Base-by-base conservation (phyloP, 441 rosid genomes). In the Mallotus repandus region DNA sequence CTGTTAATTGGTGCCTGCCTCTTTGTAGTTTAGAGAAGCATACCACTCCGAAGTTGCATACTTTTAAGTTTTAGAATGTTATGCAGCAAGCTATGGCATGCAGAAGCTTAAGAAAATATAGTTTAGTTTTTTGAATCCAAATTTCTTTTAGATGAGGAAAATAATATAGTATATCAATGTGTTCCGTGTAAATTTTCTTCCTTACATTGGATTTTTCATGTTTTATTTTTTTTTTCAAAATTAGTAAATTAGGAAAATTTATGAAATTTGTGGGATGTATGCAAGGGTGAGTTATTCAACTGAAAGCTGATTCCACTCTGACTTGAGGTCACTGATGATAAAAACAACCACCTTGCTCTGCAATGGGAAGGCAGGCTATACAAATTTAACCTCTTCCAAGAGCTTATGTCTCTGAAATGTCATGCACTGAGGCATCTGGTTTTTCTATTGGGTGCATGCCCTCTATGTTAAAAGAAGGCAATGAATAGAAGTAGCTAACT, bases 281-380 rank as follows among this genome's bases (percentile, higher is more conserved):
- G 43, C 12, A 19, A 55, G 45, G 46, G 41, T 68, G 21, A 69
- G 10, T 16, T 50, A 38, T 69, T 56, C 7, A 12, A 54, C 56
- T 38, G 53, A 12, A 68, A 68, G 52, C 35, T 35, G 48, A n/a
- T 19, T 58, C 43, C 25, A 48, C 45, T 57, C 11, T 61, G 46
- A 25, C 41, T 22, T 70, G 54, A 43, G 9, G 3, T 43, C 38
- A 25, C 14, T 29, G 73, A 18, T 57, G 38, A 70, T 14, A 41
- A 2, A 57, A 70, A 32, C 43, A 5, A 21, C 12, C 54, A 57
- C 13, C 21, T 66, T 29, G 11, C n/a, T 15, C 4, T 43, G 43
- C 21, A 18, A 22, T 16, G 61, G 50, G 72, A 56, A 56, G 50
- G 53, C 64, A 56, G 53, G 62, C 63, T 56, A 18, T 35, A 69